Evolutionary conservation across 164 flowering plant genomes (phyloP), one percentile per base, ranked within the genome.

Genomic region (Stephania cephalantha): DNA sequence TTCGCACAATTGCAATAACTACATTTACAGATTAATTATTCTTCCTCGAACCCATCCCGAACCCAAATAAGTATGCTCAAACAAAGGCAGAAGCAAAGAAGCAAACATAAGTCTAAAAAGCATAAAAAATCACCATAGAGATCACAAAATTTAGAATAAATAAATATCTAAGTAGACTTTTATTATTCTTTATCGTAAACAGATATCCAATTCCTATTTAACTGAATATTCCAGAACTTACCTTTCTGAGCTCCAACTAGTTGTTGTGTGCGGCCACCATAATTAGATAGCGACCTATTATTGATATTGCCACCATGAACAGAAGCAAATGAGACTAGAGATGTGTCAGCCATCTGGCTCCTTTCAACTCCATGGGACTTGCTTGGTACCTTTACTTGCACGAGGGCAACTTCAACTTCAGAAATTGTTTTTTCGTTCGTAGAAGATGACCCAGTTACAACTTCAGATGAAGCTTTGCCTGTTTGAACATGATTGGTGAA

Each of bases 221-320:
- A 58, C 65, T 58, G 22, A 58, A n/a, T 6, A 17, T 58, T 30
- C 11, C 22, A 63, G 20, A 74, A 30, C 50, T 31, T 74, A 83
- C 85, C 83, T 81, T 83, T 83, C 78, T 83, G 89, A 64, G 86
- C 70, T 65, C 86, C 90, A 73, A 72, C 46, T 73, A 74, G 73
- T 74, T 86, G 90, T 48, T 87, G 90, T 13, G 92, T 76, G n/a
- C 89, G 85, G 77, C 74, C 84, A 81, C 83, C 83, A 75, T 89
- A 87, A 77, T 88, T 89, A 65, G 95, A 89, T 12, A 91, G 83
- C 70, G 91, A 91, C 82, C 93, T 81, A 78, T 86, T 86, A 69
- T 46, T 71, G 5, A 85, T 68, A 79, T 68, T 63, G 17, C 88
- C 84, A 71, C 79, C 74, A 71, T 70, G 83, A 63, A 77, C 81